Percentiles rank a stretch among this genome's conserved stretches.
These are phyloP conservation scores for Lepiota brunneoincarnata DNA, from an alignment of 768 basidiomycete species.

Conservation along the genomic window DNA sequence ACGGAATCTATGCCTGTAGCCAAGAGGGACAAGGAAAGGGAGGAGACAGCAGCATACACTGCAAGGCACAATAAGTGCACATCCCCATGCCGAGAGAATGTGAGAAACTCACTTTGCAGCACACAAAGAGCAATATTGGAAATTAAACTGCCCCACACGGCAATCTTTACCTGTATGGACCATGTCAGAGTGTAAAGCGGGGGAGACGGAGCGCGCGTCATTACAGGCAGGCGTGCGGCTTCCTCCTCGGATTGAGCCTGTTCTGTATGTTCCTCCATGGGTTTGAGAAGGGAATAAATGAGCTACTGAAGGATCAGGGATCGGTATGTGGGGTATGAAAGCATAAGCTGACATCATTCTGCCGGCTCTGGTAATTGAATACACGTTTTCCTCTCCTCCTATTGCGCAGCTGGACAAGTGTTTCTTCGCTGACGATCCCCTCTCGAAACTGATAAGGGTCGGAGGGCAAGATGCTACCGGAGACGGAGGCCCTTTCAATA, in stretches of 20 bases:
- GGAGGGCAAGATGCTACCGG: slow-evolving; percentile 28
- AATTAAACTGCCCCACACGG: slow-evolving; percentile 79
- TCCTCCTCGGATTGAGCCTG: slow-evolving; percentile 76
- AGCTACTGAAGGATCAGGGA: slow-evolving; percentile 45
- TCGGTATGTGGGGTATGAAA: slow-evolving; percentile 3
- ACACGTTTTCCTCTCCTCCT: slow-evolving; percentile 59
- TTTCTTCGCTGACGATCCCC: slow-evolving; percentile 58
- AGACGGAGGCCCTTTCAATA: slow-evolving; percentile 39
- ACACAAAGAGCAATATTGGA: slow-evolving; percentile 72
- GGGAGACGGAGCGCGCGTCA: neutral
- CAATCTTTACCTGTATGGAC: slow-evolving; percentile 72
- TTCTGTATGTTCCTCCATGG: slow-evolving; percentile 85
- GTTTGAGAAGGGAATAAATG: slow-evolving; percentile 83
- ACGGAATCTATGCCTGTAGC: slow-evolving; percentile 89
- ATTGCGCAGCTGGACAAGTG: slow-evolving; percentile 61
- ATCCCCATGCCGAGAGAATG: neutral
- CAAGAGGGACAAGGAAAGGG: slow-evolving; percentile 79
- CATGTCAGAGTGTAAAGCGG: slow-evolving; percentile 1
- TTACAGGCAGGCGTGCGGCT: slow-evolving; percentile 61
- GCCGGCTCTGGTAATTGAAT: slow-evolving; percentile 63
- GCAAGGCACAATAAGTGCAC: neutral
- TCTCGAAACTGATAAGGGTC: slow-evolving; percentile 71
- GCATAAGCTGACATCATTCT: slow-evolving; percentile 60
- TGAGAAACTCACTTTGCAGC: slow-evolving; percentile 56
- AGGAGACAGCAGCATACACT: slow-evolving; percentile 93